phyloP scores from a whole-genome alignment of 805 yeast genomes.

The Blastobotrys muscicola region DNA sequence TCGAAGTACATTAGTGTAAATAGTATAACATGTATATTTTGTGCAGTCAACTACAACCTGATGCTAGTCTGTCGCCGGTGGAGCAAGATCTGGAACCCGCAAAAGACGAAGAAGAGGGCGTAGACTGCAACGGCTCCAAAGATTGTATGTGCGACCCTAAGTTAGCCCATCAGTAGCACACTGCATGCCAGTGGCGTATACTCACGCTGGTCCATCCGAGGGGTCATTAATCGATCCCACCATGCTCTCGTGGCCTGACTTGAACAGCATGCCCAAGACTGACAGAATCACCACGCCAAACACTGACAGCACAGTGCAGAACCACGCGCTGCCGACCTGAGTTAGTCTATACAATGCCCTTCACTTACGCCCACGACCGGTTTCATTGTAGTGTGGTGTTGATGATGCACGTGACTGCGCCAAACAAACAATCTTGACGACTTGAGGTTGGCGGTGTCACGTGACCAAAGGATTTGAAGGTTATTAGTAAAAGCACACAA shows the following conservation, averaged over 20 bases:
- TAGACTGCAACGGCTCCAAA: constrained; percentile 85
- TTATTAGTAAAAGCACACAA: background rate
- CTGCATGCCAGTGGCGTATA: constrained; percentile 13
- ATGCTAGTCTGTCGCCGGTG: constrained; percentile 58
- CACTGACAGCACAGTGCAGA: constrained; percentile 86
- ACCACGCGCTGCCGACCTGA: constrained; percentile 79
- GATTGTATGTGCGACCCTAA: constrained; percentile 76
- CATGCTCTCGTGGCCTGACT: constrained; percentile 77
- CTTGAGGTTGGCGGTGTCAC: background rate
- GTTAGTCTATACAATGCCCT: background rate
- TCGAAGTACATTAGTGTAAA: background rate
- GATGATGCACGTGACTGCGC: background rate
- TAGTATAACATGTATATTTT: background rate
- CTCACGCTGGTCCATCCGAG: constrained; percentile 75
- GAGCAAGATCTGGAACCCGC: constrained; percentile 75
- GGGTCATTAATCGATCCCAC: constrained; percentile 90
- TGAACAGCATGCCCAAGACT: constrained; percentile 74
- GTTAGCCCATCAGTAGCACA: too few species aligned
- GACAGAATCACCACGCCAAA: constrained; percentile 85
- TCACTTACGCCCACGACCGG: constrained; percentile 42
- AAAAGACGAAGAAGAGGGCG: constrained; percentile 68
- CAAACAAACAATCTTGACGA: too few species aligned
- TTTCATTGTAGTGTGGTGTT: constrained; percentile 28
- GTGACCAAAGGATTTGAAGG: background rate
- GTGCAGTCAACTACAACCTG: constrained; percentile 31